A percentile compares a stretch with the other conserved stretches of the same genome.
These are phyloP conservation scores for Saccharomycopsis fodiens DNA, from an alignment of 805 yeast species.

Conservation along the genomic window DNA sequence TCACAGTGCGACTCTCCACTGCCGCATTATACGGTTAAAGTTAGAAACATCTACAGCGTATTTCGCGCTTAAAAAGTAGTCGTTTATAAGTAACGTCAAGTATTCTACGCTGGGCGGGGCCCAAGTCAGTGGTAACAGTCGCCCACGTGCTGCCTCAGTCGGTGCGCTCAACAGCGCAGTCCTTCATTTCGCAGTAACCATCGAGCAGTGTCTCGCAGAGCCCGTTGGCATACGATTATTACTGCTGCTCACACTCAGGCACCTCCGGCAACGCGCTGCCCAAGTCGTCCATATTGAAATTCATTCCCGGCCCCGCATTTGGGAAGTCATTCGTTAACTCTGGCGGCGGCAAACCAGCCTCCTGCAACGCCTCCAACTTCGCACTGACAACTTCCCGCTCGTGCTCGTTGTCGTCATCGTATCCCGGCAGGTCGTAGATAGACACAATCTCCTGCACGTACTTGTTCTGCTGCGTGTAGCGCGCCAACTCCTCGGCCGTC, in stretches of 20 bases:
- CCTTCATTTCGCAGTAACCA: no score
- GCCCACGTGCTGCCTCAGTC: no score
- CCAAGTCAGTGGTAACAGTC: no score
- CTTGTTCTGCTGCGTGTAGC: slow-evolving; percentile 54
- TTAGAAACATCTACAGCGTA: no score
- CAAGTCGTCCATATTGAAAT: slow-evolving; percentile 15
- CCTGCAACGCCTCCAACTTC: slow-evolving; percentile 63
- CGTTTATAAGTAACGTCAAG: no score
- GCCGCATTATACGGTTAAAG: no score
- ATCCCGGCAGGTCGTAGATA: slow-evolving; percentile 59
- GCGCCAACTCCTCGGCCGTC: slow-evolving; percentile 38
- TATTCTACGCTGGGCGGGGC: no score
- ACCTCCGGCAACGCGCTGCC: slow-evolving; percentile 1
- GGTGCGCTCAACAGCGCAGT: no score
- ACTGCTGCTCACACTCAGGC: slow-evolving; percentile 18
- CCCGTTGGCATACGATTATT: slow-evolving; percentile 1
- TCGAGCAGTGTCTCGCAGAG: no score
- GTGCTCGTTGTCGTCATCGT: slow-evolving; percentile 39
- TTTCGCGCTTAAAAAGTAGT: no score
- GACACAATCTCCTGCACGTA: slow-evolving; percentile 54
- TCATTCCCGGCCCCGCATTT: slow-evolving; percentile 30
- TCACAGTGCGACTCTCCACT: no score
- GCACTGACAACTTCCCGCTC: slow-evolving; percentile 45
- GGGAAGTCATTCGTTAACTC: slow-evolving; percentile 52
- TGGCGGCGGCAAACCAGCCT: slow-evolving; percentile 71